Conservation (phyloP, 176 grass and related monocot species). For the Ampelocalamus luodianensis region DNA sequence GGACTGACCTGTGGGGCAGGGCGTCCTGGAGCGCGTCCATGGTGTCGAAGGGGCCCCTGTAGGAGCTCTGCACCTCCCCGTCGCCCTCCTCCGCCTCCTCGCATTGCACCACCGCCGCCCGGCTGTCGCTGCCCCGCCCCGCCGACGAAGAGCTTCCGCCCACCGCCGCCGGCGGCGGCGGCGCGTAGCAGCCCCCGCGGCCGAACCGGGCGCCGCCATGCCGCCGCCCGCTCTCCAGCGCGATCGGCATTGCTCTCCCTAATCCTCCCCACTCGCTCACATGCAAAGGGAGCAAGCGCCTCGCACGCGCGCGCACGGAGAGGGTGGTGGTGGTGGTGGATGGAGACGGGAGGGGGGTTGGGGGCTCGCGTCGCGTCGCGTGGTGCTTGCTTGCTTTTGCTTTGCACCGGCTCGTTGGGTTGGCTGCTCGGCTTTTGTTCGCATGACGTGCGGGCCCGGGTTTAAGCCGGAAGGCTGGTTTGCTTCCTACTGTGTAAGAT, state of each 20-base stretch:
- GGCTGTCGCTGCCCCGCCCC: conserved; percentile 58
- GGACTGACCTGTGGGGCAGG: conserved; percentile 64
- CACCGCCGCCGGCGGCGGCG: background rate
- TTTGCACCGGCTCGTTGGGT: conserved; percentile 34
- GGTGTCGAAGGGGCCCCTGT: conserved; percentile 67
- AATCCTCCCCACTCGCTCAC: background rate
- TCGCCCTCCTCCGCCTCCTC: conserved; percentile 57
- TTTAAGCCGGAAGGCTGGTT: background rate
- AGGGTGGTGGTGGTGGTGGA: background rate
- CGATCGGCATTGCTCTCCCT: conserved; percentile 49
- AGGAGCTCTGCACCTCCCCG: conserved; percentile 76
- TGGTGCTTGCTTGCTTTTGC: conserved; percentile 5
- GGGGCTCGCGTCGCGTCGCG: background rate
- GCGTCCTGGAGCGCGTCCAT: conserved; percentile 79
- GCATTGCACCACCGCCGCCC: conserved; percentile 23
- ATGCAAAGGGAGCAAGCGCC: conserved; percentile 38
- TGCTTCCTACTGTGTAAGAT: conserved; percentile 4
- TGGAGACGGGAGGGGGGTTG: background rate
- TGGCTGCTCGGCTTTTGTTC: conserved; percentile 24
- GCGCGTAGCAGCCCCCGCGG: background rate
- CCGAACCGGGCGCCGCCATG: conserved; percentile 12
- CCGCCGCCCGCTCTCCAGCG: conserved; percentile 43
- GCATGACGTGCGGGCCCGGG: conserved; percentile 30
- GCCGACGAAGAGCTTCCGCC: conserved; percentile 49
- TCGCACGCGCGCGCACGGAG: conserved; percentile 38